Evolutionary conservation across 805 yeast genomes (phyloP), one percentile per base, ranked within the genome.

Genomic region (Candida krabiensis): DNA sequence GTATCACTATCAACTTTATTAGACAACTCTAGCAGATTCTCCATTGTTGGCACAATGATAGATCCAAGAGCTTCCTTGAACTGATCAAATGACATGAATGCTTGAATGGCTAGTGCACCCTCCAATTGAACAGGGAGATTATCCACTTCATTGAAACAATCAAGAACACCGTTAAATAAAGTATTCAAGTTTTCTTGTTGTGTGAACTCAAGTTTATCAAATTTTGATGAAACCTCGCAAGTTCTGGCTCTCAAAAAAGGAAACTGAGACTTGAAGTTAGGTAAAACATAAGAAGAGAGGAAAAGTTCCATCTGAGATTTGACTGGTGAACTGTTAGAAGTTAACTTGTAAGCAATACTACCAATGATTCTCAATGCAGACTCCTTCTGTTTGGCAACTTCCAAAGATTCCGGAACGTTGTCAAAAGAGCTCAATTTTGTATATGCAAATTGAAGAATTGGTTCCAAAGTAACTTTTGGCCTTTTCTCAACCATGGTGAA

Each of bases 1-100:
- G 89, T 77, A 56, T 93, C 99, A 41, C 84, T 80, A 53, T 91
- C 99, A 47, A 90, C 79, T 41, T 81, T 80, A 54, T 86, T 83
- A 4, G 95, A 81, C 31, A 91, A 64, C 8, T 73, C 75, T 47
- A 91, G 68, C 40, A 93, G 67, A 48, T 76, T 80, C 46, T 88
- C 86, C 87, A 93, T 86, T 1, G 90, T 79, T 25, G 85, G 86
- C 22, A 90, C 75, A 40, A 91, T 84, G 30, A 83, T 78, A 3
- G 73, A 56, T 1, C 86, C 71, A 19, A 93, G 62, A 1, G 85
- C 82, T 33, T 79, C 83, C 53, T 79, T 77, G 54, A 90, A 87
- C 33, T 75, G 75, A 1, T 77, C 78, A 31, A 79, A 72, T 22
- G 71, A 71, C 35, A 88, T 72, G 51, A 83, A 83, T 1, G 90